Evolutionary conservation across 2,329 filamentous ascomycete genomes (phyloP), one percentile per base, ranked within the genome.

Genomic region (Cladobotryum mycophilum): DNA sequence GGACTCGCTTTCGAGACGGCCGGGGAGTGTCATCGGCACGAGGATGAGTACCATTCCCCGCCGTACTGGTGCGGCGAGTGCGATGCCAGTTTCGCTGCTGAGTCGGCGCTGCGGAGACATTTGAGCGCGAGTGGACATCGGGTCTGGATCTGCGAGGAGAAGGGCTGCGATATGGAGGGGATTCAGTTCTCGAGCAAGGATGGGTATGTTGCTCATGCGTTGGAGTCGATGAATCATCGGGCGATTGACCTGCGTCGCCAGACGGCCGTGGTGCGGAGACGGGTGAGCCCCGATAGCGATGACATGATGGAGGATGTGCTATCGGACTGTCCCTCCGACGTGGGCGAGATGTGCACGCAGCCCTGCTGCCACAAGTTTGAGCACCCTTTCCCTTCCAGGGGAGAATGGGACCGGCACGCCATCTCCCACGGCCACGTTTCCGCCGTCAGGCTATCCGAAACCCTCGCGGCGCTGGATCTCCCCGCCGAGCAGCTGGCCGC

Each of bases 11-110:
- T 64, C 8, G 13, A 45, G 2, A 55, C 55, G 0, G 30, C 37
- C 1, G n/a, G 54, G 4, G 57, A 60, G n/a, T 63, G 59, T n/a
- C 51, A 53, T n/a, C 47, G 53, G 5, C 62, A 64, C 14, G 54
- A 63, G 1, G 30, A 52, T 0, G 52, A 61, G 1, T 64, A 60
- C 61, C 62, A 64, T 9, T 42, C 42, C 3, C 55, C 51, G 0
- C 52, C 55, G 0, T 64, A 64, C 3, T 17, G 38, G 1, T 64
- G 62, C 3, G 53, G 53, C 0, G 49, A 61, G 11, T 64, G 62
- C 8, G 14, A 34, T 4, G 35, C 46, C 5, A 47, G 18, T 4
- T 64, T 64, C 46, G 60, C 59, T 2, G 59, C 60, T 2, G 48
- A 46, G 1, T 45, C 62, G 0, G 57, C 62, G 0, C 48, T 64